Conservation (phyloP, 768 basidiomycete species). For the Boletus reticulatus region DNA sequence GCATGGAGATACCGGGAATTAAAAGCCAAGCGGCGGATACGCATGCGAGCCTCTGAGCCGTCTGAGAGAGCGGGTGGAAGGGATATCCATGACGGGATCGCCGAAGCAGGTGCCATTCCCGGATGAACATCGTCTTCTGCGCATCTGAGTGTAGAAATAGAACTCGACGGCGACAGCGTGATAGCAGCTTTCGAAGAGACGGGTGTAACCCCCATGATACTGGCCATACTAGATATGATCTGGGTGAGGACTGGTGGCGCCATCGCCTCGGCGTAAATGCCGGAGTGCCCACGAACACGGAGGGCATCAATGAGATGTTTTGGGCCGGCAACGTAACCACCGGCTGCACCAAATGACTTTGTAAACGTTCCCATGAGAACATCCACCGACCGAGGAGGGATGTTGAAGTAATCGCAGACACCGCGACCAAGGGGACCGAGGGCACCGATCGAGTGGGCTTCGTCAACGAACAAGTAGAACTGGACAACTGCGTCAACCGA, state of each 20-base stretch:
- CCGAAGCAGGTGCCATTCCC: slow-evolving; percentile 63
- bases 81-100: slow-evolving; percentile 75
- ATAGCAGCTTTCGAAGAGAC: slow-evolving; percentile 22
- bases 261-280: slow-evolving; percentile 88
- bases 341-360: slow-evolving; percentile 90
- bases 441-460: slow-evolving; percentile 97
- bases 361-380: slow-evolving; percentile 99
- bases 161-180: slow-evolving; percentile 32
- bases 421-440: slow-evolving; percentile 94
- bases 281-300: slow-evolving; percentile 77
- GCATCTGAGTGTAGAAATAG: slow-evolving; percentile 24
- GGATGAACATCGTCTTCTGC: slow-evolving; percentile 53
- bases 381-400: slow-evolving; percentile 80
- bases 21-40: slow-evolving; percentile 89
- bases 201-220: slow-evolving; percentile 85
- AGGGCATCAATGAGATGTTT: slow-evolving; percentile 80
- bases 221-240: slow-evolving; percentile 88
- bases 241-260: slow-evolving; percentile 89
- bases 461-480: slow-evolving; percentile 96
- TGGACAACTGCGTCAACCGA: slow-evolving; percentile 29
- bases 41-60: slow-evolving; percentile 78
- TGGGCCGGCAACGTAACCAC: slow-evolving; percentile 90
- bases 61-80: slow-evolving; percentile 73
- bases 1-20: slow-evolving; percentile 90
- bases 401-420: slow-evolving; percentile 89